These are phyloP conservation scores for Vaccinium darrowii DNA, from an alignment of 148 eudicot genomes.

Conservation along the genomic window DNA sequence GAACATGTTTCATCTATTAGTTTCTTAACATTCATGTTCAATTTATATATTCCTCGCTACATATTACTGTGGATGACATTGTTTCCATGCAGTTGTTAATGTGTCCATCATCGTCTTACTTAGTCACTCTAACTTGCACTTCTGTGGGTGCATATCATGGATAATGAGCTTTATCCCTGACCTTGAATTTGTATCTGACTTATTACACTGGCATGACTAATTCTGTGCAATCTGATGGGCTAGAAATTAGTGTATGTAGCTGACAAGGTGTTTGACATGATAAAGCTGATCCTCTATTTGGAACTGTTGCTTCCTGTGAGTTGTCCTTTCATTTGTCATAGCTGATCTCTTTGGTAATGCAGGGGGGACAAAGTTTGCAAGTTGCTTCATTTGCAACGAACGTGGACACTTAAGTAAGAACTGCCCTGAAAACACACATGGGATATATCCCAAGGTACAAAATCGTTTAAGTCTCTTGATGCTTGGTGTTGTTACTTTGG, in stretches of 20 bases:
- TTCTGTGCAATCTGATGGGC: neutral
- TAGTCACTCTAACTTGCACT: neutral
- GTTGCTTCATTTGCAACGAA: slow-evolving; percentile 90
- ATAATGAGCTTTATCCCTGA: neutral
- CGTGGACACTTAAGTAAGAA: slow-evolving; percentile 91
- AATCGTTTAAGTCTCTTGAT: neutral
- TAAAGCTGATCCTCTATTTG: neutral
- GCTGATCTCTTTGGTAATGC: slow-evolving; percentile 19
- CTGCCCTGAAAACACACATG: slow-evolving; percentile 90
- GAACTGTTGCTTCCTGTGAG: neutral
- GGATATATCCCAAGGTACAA: slow-evolving; percentile 94
- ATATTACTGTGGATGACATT: neutral
- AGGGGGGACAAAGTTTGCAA: slow-evolving; percentile 96
- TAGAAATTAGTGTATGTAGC: neutral
- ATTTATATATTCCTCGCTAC: neutral
- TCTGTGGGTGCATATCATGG: neutral
- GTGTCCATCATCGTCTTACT: neutral
- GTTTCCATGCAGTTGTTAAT: too few species aligned
- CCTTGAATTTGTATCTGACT: neutral
- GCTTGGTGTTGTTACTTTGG: neutral
- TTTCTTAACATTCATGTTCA: neutral
- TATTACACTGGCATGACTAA: neutral
- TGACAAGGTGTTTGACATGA: neutral
- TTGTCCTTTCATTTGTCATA: neutral
- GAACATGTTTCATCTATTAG: neutral